Evolutionary conservation across 441 rosid genomes (phyloP).

Genomic region (Syzygium malaccense): DNA sequence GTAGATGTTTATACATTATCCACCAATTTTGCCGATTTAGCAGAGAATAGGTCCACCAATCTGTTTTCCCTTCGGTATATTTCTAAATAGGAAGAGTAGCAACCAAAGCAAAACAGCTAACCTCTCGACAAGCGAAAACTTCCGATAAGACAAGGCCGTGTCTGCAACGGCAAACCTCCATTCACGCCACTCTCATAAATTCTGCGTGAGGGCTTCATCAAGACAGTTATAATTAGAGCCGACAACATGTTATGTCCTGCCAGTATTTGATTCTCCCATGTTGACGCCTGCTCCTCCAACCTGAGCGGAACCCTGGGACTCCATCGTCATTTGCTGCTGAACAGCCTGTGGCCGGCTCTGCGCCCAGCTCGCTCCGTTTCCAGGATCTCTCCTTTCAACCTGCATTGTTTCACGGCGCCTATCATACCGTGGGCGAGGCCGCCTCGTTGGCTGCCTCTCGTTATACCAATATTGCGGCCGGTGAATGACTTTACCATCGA

Average conservation of each 20-base stretch:
- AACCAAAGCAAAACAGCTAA: background rate
- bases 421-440: constrained; percentile 67
- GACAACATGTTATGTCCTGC: background rate
- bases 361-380: constrained; percentile 22
- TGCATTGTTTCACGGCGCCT: constrained; percentile 67
- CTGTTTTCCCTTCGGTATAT: background rate
- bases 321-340: constrained; percentile 16
- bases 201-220: background rate
- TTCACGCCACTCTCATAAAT: background rate
- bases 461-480: constrained; percentile 70
- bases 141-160: background rate
- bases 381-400: constrained; percentile 62
- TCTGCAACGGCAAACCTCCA: background rate
- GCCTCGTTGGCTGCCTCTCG: constrained; percentile 46
- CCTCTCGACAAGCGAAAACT: background rate
- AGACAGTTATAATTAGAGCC: background rate
- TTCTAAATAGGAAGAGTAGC: background rate
- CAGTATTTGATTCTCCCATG: background rate
- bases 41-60: background rate
- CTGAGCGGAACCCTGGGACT: constrained; percentile 13
- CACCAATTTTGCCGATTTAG: background rate
- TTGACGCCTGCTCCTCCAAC: background rate
- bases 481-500: constrained; percentile 83
- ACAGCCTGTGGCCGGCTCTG: constrained; percentile 1
- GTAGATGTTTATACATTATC: background rate